Base-by-base conservation (phyloP, 805 yeast genomes). In the Saccharomycopsis vini region DNA sequence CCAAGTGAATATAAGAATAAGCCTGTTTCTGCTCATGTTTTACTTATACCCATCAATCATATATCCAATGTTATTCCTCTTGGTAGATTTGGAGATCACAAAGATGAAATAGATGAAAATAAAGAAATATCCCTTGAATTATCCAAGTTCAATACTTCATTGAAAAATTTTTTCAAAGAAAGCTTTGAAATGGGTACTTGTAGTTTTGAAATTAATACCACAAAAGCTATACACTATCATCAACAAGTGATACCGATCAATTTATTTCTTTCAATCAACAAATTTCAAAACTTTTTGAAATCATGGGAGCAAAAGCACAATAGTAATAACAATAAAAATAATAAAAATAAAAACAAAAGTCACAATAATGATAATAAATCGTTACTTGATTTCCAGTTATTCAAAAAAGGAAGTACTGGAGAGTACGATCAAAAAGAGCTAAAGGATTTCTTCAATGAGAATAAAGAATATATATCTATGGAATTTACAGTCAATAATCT, bases 41-140 rank as follows among this genome's bases (percentile, higher is more conserved):
- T 88, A 35, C 69, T 89, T 6, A 75, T 87, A 10, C 94, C 96
- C 0, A 73, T 89, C 16, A 77, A 79, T 18, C 97, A 88, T 57
- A 65, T 67, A 6, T 72, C 95, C 0, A 70, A 66, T 43, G 59
- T 56, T 37, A 24, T 21, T 12, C 28, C 41, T 19, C 13, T 19
- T 3, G n/a, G n/a, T 9, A 29, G 19, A 38, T 38, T 38, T 29
- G 20, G 18, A 13, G 22, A 18, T 26, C 7, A 26, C 5, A 28
- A 21, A 6, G 29, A 20, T 41, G 29, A 20, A n/a, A 52, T 40
- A 59, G 29, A n/a, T 34, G 15, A 7, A 24, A 52, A 40, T 60
- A 60, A 15, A 59, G 54, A 31, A 34, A 48, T 12, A 45, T 49
- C 0, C 46, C 50, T 2, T 59, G 54, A 31, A 34, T 49, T 12